phyloP scores from a whole-genome alignment of 352 stramenopile species.

The Stephanocyclus meneghinianus region DNA sequence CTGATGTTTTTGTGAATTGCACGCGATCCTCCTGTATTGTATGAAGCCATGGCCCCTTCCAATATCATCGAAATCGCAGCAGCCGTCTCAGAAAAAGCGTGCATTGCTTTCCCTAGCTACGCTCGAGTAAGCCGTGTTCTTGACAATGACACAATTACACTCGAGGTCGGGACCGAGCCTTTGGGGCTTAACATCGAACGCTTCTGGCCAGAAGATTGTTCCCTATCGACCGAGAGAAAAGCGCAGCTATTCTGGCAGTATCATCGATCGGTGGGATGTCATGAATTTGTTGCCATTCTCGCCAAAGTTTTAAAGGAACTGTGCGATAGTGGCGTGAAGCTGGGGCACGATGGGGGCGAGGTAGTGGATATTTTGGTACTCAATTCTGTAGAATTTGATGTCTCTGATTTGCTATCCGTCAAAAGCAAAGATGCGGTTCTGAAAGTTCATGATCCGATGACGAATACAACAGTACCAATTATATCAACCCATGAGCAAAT shows the following conservation, averaged over 20 bases:
- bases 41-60: too few relatives aligned
- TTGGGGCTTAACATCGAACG: background rate
- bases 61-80: conserved; percentile 2
- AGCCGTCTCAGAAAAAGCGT: background rate
- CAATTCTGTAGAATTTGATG: conserved; percentile 14
- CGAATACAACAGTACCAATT: conserved; percentile 12
- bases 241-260: conserved; percentile 9
- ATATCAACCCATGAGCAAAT: conserved; percentile 11
- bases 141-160: too few relatives aligned
- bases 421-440: background rate
- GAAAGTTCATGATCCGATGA: conserved; percentile 14
- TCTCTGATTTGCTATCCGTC: conserved; percentile 3
- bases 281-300: conserved; percentile 12
- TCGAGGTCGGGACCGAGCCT: background rate
- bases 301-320: conserved; percentile 11
- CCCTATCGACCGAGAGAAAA: conserved; percentile 15
- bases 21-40: too few relatives aligned
- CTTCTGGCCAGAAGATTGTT: conserved; percentile 18
- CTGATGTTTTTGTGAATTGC: too few relatives aligned
- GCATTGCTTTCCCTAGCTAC: background rate
- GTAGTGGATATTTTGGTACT: conserved; percentile 17
- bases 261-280: conserved; percentile 1
- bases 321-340: conserved; percentile 5
- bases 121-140: background rate
- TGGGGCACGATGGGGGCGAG: background rate